Evolutionary conservation across 2,329 filamentous ascomycete genomes (phyloP).

Genomic region (Fusarium guadeloupense): DNA sequence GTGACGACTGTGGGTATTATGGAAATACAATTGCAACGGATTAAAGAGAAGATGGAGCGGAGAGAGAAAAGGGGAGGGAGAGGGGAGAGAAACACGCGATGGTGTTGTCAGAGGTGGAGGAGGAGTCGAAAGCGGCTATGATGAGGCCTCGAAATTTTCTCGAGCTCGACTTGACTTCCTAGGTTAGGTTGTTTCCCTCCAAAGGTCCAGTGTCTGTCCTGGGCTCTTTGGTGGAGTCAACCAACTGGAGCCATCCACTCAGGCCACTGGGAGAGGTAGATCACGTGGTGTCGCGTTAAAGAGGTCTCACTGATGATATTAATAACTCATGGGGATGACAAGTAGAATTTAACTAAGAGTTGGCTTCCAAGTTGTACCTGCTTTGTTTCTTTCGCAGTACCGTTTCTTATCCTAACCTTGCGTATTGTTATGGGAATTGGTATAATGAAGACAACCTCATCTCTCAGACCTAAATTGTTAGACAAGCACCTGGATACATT

Average conservation of each 20-base stretch:
- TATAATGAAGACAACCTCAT: too few species aligned
- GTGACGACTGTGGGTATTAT: constrained; percentile 51
- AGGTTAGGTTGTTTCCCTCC: constrained; percentile 19
- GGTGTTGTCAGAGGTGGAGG: constrained; percentile 31
- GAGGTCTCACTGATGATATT: too few species aligned
- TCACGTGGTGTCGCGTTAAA: constrained; percentile 41
- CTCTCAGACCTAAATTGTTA: too few species aligned
- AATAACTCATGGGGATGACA: too few species aligned
- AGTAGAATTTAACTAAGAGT: too few species aligned
- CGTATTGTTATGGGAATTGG: too few species aligned
- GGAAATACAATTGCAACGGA: too few species aligned
- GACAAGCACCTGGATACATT: too few species aligned
- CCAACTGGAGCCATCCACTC: constrained; percentile 5
- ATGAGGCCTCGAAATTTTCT: constrained; percentile 51
- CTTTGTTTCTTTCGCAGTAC: too few species aligned
- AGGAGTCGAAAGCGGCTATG: constrained; percentile 26
- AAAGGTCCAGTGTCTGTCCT: constrained; percentile 25
- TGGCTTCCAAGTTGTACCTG: too few species aligned
- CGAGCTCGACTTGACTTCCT: constrained; percentile 39
- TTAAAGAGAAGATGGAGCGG: constrained; percentile 38
- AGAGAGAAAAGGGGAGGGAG: constrained; percentile 18
- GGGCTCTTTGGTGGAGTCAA: constrained; percentile 34
- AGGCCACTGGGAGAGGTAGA: background rate
- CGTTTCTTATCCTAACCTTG: too few species aligned
- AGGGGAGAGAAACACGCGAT: constrained; percentile 32